Conservation (phyloP, 371 early-diverging fungal species). For the Basidiobolus heterosporus region DNA sequence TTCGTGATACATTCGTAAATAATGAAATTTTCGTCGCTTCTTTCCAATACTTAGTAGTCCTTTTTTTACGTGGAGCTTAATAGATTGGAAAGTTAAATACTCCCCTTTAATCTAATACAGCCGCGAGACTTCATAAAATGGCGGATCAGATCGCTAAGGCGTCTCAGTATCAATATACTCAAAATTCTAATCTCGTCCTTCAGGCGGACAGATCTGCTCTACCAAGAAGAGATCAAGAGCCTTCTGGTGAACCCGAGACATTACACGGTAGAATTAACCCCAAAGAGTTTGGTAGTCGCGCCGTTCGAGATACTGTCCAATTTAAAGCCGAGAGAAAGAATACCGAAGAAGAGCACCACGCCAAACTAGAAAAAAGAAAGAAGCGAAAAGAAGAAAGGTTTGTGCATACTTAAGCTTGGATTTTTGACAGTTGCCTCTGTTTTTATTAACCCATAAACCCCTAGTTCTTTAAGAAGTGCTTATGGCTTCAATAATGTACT, state of each 20-base stretch:
- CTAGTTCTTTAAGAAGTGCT: slow-evolving; percentile 31
- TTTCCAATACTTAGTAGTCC: too few relatives aligned
- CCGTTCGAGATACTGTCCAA: slow-evolving; percentile 43
- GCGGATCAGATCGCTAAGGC: slow-evolving; percentile 59
- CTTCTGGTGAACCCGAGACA: slow-evolving; percentile 89
- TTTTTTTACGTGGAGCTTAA: too few relatives aligned
- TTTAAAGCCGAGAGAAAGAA: slow-evolving; percentile 49
- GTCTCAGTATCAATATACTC: slow-evolving; percentile 77
- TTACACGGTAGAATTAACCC: slow-evolving; percentile 73
- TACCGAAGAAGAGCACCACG: slow-evolving; percentile 26
- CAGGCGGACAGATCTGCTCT: slow-evolving; percentile 68
- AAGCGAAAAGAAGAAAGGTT: slow-evolving; percentile 36
- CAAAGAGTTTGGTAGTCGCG: slow-evolving; percentile 73
- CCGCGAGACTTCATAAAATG: slow-evolving; percentile 18
- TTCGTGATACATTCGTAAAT: too few relatives aligned
- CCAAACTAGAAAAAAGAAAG: slow-evolving; percentile 28
- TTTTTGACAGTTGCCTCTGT: background rate
- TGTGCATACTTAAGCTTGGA: too few relatives aligned
- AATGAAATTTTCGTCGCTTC: too few relatives aligned
- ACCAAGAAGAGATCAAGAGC: slow-evolving; percentile 80
- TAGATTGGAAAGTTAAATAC: too few relatives aligned
- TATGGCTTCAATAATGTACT: slow-evolving; percentile 69
- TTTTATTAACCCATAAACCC: background rate
- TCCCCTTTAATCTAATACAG: too few relatives aligned
- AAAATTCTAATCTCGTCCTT: slow-evolving; percentile 84